Conservation (phyloP, 768 basidiomycete species). For the Chalciporus piperatus region DNA sequence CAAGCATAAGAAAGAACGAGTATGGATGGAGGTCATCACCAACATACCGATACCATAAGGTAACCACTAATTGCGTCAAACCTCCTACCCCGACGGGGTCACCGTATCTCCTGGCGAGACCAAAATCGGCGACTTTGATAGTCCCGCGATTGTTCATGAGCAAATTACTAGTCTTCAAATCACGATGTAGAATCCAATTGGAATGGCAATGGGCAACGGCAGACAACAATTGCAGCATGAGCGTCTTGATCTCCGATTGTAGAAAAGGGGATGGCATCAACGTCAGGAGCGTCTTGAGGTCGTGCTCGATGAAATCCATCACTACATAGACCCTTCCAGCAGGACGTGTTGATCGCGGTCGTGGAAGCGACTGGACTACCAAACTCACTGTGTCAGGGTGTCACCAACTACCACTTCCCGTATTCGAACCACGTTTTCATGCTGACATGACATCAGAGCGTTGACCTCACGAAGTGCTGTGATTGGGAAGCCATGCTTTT, state of each 20-base stretch:
- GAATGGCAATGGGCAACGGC: slow-evolving; percentile 92
- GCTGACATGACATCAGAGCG: slow-evolving; percentile 91
- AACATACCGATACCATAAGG: slow-evolving; percentile 94
- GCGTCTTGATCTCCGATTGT: slow-evolving; percentile 97
- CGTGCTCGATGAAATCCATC: slow-evolving; percentile 99
- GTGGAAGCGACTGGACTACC: slow-evolving; percentile 8
- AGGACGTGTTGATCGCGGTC: slow-evolving; percentile 6
- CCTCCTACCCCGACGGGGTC: slow-evolving; percentile 96
- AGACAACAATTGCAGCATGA: slow-evolving; percentile 89
- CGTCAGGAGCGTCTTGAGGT: slow-evolving; percentile 92
- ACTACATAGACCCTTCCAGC: slow-evolving; percentile 89
- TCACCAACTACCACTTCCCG: slow-evolving; percentile 98
- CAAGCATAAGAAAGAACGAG: slow-evolving; percentile 11
- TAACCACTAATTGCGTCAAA: slow-evolving; percentile 97
- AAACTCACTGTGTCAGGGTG: slow-evolving; percentile 94
- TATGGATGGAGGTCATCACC: slow-evolving; percentile 6
- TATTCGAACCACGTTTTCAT: slow-evolving; percentile 96
- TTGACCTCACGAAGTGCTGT: slow-evolving; percentile 94
- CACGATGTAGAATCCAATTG: slow-evolving; percentile 97
- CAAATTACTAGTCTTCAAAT: slow-evolving; percentile 95
- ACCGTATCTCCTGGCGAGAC: slow-evolving; percentile 91
- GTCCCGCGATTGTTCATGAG: slow-evolving; percentile 99
- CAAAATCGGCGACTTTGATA: slow-evolving; percentile 98
- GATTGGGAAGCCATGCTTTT: slow-evolving; percentile 98
- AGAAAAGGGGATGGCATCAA: slow-evolving; percentile 96